Evolutionary conservation across 2,329 filamentous ascomycete species (phyloP).

Genomic region (Fonsecaea pugnacius): DNA sequence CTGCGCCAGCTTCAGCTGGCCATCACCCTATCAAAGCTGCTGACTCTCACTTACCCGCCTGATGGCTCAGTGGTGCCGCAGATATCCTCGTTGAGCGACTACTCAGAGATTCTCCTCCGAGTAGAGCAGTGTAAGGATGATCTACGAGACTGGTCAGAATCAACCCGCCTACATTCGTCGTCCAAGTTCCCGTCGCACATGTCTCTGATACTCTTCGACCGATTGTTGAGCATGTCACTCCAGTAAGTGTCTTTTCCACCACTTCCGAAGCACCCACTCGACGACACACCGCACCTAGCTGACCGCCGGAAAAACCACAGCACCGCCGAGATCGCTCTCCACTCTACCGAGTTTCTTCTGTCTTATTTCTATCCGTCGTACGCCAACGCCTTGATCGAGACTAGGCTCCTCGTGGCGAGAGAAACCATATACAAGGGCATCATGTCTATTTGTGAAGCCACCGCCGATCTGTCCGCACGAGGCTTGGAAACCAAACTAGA

Average conservation of each 20-base stretch:
- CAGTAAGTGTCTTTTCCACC: background rate
- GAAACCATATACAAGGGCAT: background rate
- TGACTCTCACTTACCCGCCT: slow-evolving; percentile 4
- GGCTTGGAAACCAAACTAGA: background rate
- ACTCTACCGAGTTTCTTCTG: background rate
- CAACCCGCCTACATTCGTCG: background rate
- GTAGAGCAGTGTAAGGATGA: background rate
- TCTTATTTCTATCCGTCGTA: background rate
- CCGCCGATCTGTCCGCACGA: background rate
- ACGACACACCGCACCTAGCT: background rate
- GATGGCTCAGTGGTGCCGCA: slow-evolving; percentile 9
- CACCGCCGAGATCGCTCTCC: background rate
- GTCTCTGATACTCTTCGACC: background rate
- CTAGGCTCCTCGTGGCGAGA: background rate
- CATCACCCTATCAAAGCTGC: background rate
- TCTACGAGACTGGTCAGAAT: background rate
- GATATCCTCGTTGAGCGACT: slow-evolving; percentile 3
- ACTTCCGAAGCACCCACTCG: background rate
- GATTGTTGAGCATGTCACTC: background rate
- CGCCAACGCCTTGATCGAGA: background rate
- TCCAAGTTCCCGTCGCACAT: too few species aligned
- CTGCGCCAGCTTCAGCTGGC: background rate
- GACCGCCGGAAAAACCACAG: background rate
- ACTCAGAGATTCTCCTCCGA: background rate
- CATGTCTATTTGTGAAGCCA: background rate